Percentiles rank a stretch among this genome's conserved stretches.
phyloP scores from a whole-genome alignment of 1,284 basidiomycete genomes.

The Fomes fomentarius region DNA sequence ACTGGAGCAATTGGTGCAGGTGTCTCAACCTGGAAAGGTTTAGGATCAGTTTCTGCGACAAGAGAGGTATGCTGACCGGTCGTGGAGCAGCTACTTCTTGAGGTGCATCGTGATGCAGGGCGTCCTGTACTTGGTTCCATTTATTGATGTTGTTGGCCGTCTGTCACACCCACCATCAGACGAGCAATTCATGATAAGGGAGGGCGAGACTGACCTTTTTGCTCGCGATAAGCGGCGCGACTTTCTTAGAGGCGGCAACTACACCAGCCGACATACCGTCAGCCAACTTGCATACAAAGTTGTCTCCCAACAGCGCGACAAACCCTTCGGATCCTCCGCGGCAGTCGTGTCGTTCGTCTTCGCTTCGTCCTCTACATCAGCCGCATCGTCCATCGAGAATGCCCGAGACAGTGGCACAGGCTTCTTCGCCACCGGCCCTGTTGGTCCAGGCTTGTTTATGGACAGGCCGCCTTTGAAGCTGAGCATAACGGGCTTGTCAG shows the following conservation, averaged over 20 bases:
- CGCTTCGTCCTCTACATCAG: conserved; percentile 25
- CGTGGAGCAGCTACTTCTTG: conserved; percentile 17
- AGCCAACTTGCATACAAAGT: conserved; percentile 21
- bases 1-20: conserved; percentile 30
- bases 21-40: conserved; percentile 13
- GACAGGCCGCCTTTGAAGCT: conserved; percentile 61
- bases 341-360: conserved; percentile 25
- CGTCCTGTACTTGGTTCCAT: conserved; percentile 93
- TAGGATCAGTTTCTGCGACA: conserved; percentile 4
- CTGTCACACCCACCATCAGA: too few species aligned
- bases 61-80: conserved; percentile 4
- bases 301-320: conserved; percentile 30
- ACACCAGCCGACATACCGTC: conserved; percentile 25
- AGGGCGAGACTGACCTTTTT: conserved; percentile 86
- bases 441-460: conserved; percentile 36
- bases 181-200: too few species aligned
- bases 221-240: conserved; percentile 83
- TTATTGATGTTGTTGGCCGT: conserved; percentile 89
- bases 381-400: conserved; percentile 52
- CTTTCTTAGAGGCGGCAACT: conserved; percentile 71
- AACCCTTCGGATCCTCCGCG: conserved; percentile 62
- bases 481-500: conserved; percentile 77
- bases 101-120: conserved; percentile 51
- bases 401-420: conserved; percentile 49
- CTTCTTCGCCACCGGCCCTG: conserved; percentile 32